Base-by-base conservation (phyloP, 768 basidiomycete genomes). In the Hysterangium stoloniferum region DNA sequence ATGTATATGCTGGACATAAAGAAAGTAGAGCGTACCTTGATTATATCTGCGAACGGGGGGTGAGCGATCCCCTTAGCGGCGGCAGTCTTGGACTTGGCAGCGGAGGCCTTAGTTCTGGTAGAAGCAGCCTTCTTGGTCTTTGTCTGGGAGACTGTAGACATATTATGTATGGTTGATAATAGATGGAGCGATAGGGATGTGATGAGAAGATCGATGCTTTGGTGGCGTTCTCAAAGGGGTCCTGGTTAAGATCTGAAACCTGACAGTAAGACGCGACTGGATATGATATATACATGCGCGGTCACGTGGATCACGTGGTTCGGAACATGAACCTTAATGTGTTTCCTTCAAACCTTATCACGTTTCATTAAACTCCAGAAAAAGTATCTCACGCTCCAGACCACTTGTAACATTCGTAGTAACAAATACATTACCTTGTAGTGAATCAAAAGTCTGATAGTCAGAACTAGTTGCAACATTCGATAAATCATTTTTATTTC, bases 1-100 rank as follows among this genome's bases (percentile, higher is more conserved):
- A 15, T 42, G 45, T 33, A 52, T 22, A 17, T 53, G 6, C 8
- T 32, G 41, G 44, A 36, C 34, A 28, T 44, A 17, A 6, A 19
- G 22, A 42, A 20, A 37, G 37, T 36, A 40, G 27, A 17, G 60
- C 66, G 61, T 53, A 70, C 68, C 62, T 65, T 64, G 63, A 70
- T 66, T 65, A 70, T 70, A 40, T 66, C 62, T 46, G 66, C 58
- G 61, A 67, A 69, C 27, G 64, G 61, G 12, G 68, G 68, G 64
- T 69, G 69, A 52, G 54, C 45, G 15, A 63, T 37, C 34, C 58
- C 48, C 45, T 64, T 53, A 32, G 62, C 52, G 38, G 59, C 53
- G 54, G 60, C 55, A 47, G 61, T 60, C 42, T 61, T 61, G 52
- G 65, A 61, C 59, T 63, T 52, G 50, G 54, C 41, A 20, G 42